These are phyloP conservation scores for Alternaria sp. DNA, from an alignment of 2,329 filamentous ascomycete species.

Conservation along the genomic window DNA sequence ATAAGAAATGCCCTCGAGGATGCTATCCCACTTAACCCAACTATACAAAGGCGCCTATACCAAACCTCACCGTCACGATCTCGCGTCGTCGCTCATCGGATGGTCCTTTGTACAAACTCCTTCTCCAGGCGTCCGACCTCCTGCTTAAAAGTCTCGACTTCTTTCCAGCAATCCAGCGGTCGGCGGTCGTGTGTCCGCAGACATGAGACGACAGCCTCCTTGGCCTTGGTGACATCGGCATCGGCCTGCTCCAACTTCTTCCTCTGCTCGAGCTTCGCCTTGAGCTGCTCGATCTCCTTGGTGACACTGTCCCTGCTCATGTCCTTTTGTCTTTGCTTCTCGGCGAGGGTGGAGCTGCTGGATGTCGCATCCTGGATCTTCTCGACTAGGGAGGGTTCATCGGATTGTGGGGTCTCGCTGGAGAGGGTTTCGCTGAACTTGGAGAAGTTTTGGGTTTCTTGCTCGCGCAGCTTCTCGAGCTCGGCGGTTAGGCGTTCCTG, in stretches of 20 bases:
- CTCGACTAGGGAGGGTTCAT: slow-evolving; percentile 43
- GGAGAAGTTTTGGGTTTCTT: slow-evolving; percentile 72
- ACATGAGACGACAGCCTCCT: slow-evolving; percentile 78
- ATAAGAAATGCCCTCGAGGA: background rate
- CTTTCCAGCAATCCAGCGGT: slow-evolving; percentile 91
- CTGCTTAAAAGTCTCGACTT: slow-evolving; percentile 88
- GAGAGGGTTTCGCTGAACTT: slow-evolving; percentile 71
- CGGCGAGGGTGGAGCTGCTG: slow-evolving; percentile 44
- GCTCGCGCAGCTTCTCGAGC: slow-evolving; percentile 77
- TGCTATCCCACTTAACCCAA: slow-evolving; percentile 22
- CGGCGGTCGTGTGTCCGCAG: slow-evolving; percentile 83
- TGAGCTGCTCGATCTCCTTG: slow-evolving; percentile 64
- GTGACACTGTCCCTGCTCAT: slow-evolving; percentile 61
- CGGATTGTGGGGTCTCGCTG: slow-evolving; percentile 48
- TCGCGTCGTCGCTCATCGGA: slow-evolving; percentile 48
- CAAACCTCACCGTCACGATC: background rate
- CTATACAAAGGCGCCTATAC: slow-evolving; percentile 27
- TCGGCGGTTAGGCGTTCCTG: slow-evolving; percentile 86
- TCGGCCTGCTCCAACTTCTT: slow-evolving; percentile 70
- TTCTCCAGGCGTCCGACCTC: slow-evolving; percentile 88
- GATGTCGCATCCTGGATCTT: slow-evolving; percentile 46
- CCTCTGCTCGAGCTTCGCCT: slow-evolving; percentile 56
- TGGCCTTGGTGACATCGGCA: slow-evolving; percentile 74
- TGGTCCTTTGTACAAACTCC: slow-evolving; percentile 84
- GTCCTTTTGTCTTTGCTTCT: slow-evolving; percentile 53